Conservation (phyloP, 495 filamentous ascomycete species). For the Hypoxylon cercidicola region DNA sequence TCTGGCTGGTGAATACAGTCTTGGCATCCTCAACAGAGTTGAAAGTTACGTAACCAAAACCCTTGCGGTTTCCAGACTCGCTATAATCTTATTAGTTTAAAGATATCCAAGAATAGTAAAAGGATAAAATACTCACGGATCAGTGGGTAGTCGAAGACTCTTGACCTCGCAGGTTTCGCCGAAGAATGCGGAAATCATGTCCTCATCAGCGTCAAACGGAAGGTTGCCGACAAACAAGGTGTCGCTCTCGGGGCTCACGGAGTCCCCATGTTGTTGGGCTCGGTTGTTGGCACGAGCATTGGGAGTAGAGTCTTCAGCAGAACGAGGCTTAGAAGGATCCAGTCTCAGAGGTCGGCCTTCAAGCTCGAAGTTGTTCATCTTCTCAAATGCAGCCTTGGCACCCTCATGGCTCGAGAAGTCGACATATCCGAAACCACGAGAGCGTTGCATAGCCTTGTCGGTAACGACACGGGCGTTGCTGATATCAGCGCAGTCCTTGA, state of each 20-base stretch:
- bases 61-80: conserved; percentile 88
- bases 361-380: conserved; percentile 80
- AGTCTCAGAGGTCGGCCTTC: conserved; percentile 90
- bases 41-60: conserved; percentile 94
- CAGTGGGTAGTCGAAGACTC: conserved; percentile 89
- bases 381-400: conserved; percentile 80
- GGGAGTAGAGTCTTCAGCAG: conserved; percentile 60
- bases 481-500: conserved; percentile 84
- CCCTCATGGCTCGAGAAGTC: conserved; percentile 78
- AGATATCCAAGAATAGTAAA: neutral
- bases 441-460: conserved; percentile 83
- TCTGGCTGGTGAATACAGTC: conserved; percentile 75
- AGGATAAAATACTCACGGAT: conserved; percentile 63
- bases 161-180: conserved; percentile 73
- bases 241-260: conserved; percentile 76
- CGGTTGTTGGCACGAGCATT: conserved; percentile 72
- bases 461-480: conserved; percentile 80
- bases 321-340: conserved; percentile 83
- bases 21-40: conserved; percentile 85
- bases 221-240: conserved; percentile 97
- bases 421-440: conserved; percentile 96
- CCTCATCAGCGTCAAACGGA: conserved; percentile 83
- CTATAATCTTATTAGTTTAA: conserved; percentile 58
- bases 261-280: conserved; percentile 80
- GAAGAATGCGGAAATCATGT: conserved; percentile 79